Evolutionary conservation across 495 filamentous ascomycete species (phyloP), one percentile per base, ranked within the genome.

Genomic region (Penicillium macrosclerotiorum): DNA sequence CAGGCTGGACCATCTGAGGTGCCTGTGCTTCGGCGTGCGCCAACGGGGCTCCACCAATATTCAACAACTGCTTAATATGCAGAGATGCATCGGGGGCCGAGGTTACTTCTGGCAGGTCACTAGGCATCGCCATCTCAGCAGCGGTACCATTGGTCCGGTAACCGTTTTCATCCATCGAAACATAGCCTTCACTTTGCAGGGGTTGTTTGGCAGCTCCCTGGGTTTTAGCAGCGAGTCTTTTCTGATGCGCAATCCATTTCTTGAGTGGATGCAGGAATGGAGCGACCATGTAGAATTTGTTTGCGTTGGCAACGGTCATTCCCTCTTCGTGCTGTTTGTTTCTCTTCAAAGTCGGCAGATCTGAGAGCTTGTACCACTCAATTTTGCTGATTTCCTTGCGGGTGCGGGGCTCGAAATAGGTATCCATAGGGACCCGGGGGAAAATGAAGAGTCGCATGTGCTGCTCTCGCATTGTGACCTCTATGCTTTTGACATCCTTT

Each of bases 321-420:
- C 76, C 65, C 58, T 82, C 63, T 53, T 84, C 58, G 45, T 80
- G 64, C 32, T 78, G 73, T 42, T 83, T 82, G 46, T 55, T 71
- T 65, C 85, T 89, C 47, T 84, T 85, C 51, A 85, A 81, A 0
- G 89, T 87, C 0, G 93, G 93, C 11, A 98, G 75, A 24, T 95
- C 90, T 0, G 87, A 85, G 11, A 98, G 69, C 45, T 79, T 86
- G 65, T 91, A 95, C 93, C 93, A 98, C 55, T 85, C 71, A 46
- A 98, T 93, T 66, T 86, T 90, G 61, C 92, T 94, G 64, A 98
- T 98, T 67, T 98, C 94, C 64, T 97, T 97, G 37, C 93, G 76
- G 4, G 93, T 97, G 37, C 83, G 83, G 8, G 94, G 89, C 54
- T 89, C 83, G 60, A 98, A 98, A 40, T 82, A 55, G 3, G 89